These are phyloP conservation scores for Paxillus involutus DNA, from an alignment of 768 basidiomycete species.

Conservation along the genomic window DNA sequence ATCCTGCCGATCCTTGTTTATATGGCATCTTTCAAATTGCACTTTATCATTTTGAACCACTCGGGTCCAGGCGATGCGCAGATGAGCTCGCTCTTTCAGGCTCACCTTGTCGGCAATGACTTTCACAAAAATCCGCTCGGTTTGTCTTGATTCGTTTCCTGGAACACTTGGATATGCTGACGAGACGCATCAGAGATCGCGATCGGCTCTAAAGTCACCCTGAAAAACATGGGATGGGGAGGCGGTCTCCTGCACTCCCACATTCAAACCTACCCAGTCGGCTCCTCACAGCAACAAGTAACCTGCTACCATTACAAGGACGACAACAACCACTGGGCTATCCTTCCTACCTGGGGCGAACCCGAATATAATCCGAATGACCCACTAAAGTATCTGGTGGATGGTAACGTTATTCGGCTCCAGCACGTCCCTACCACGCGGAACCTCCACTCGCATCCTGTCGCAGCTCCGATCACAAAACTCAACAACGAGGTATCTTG, in stretches of 20 bases:
- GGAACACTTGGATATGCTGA: neutral
- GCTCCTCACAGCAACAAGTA: conserved; percentile 92
- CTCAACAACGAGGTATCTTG: conserved; percentile 89
- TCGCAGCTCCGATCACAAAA: conserved; percentile 88
- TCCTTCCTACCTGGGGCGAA: conserved; percentile 83
- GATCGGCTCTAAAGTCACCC: conserved; percentile 83
- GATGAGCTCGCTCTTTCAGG: conserved; percentile 99
- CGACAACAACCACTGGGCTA: conserved; percentile 89
- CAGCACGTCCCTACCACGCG: conserved; percentile 81
- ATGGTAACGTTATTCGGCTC: conserved; percentile 81
- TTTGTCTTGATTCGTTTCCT: conserved; percentile 29
- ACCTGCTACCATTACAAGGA: conserved; percentile 99
- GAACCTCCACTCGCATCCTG: conserved; percentile 88
- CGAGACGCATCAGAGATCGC: conserved; percentile 63
- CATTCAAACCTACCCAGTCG: conserved; percentile 90
- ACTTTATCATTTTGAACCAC: conserved; percentile 92
- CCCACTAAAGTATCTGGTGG: conserved; percentile 63
- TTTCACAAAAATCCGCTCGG: conserved; percentile 89
- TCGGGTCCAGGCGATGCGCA: conserved; percentile 97
- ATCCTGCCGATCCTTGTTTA: conserved; percentile 90
- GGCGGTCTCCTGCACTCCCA: conserved; percentile 97
- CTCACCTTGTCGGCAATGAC: conserved; percentile 92
- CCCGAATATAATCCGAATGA: conserved; percentile 63
- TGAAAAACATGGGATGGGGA: conserved; percentile 98
- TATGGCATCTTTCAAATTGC: conserved; percentile 92